Conservation (phyloP, 345 rosid species). For the Euphorbia pulcherrima region DNA sequence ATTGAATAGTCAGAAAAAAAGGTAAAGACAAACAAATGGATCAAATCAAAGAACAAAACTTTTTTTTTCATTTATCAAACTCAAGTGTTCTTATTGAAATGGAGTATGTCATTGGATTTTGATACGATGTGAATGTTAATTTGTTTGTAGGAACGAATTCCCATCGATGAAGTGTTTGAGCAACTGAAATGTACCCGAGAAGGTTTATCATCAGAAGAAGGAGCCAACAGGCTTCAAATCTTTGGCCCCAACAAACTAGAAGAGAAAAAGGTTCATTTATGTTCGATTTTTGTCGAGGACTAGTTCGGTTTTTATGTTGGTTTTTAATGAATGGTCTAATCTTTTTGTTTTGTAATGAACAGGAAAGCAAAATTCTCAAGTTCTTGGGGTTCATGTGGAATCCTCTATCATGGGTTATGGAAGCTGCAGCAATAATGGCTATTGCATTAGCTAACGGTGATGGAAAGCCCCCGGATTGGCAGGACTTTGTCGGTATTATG, state of each 20-base stretch:
- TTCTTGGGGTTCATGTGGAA: conserved; percentile 35
- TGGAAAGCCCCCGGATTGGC: conserved; percentile 30
- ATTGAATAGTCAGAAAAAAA: too few relatives aligned
- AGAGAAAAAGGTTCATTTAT: conserved; percentile 55
- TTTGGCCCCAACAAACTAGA: conserved; percentile 93
- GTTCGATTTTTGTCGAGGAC: too few relatives aligned
- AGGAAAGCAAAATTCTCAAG: conserved; percentile 33
- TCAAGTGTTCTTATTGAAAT: too few relatives aligned
- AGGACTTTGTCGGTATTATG: conserved; percentile 26
- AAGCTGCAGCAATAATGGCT: conserved; percentile 31
- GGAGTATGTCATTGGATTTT: too few relatives aligned
- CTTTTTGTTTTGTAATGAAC: neutral
- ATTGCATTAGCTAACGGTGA: conserved; percentile 29
- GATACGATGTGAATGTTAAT: neutral
- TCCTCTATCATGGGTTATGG: conserved; percentile 34
- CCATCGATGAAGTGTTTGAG: conserved; percentile 83
- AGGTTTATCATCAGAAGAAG: conserved; percentile 61
- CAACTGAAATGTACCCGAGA: conserved; percentile 71
- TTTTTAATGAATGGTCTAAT: neutral
- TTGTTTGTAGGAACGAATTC: conserved; percentile 61
- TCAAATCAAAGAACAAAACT: too few relatives aligned
- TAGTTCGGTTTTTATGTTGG: neutral
- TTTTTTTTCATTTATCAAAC: too few relatives aligned
- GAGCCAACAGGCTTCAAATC: conserved; percentile 63
- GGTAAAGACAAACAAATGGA: too few relatives aligned